A percentile compares a stretch with the other conserved stretches of the same genome.
These are phyloP conservation scores for Pythium periplocum DNA, from an alignment of 352 stramenopile species.

Conservation along the genomic window DNA sequence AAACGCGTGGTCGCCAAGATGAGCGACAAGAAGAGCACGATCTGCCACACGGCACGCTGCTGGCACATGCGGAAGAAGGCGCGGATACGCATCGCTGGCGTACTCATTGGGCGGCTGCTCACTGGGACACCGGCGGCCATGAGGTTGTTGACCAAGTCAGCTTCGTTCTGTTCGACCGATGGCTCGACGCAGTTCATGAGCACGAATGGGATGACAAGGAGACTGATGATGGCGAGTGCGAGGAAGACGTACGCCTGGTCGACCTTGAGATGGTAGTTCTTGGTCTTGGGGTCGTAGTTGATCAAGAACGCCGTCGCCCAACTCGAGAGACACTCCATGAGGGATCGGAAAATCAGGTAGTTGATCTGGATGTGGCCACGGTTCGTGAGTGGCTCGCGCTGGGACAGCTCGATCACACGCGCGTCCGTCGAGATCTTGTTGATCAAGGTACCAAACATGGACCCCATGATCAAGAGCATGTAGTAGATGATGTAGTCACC, in stretches of 20 bases:
- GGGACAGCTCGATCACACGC: slow-evolving; percentile 74
- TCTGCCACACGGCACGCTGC: slow-evolving; percentile 71
- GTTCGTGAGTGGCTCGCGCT: slow-evolving; percentile 62
- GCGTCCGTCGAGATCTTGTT: slow-evolving; percentile 82
- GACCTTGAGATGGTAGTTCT: slow-evolving; percentile 43
- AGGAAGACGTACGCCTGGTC: slow-evolving; percentile 51
- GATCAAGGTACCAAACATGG: slow-evolving; percentile 78
- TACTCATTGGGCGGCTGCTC: slow-evolving; percentile 7
- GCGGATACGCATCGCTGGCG: slow-evolving; percentile 16
- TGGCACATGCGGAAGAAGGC: slow-evolving; percentile 65
- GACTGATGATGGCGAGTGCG: slow-evolving; percentile 38
- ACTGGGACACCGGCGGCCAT: slow-evolving; percentile 12
- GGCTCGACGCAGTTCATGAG: slow-evolving; percentile 55
- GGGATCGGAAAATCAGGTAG: slow-evolving; percentile 57
- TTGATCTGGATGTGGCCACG: slow-evolving; percentile 76
- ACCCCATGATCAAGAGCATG: slow-evolving; percentile 66
- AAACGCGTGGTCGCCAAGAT: slow-evolving; percentile 46
- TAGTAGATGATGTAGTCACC: slow-evolving; percentile 38
- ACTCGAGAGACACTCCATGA: slow-evolving; percentile 40
- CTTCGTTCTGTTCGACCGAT: slow-evolving; percentile 26
- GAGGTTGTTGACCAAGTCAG: slow-evolving; percentile 19
- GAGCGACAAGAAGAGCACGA: slow-evolving; percentile 67
- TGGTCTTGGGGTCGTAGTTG: slow-evolving; percentile 29
- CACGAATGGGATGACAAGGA: slow-evolving; percentile 59
- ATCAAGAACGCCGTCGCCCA: slow-evolving; percentile 46